Base-by-base conservation (phyloP, 805 yeast genomes). In the Ogataea allantospora region DNA sequence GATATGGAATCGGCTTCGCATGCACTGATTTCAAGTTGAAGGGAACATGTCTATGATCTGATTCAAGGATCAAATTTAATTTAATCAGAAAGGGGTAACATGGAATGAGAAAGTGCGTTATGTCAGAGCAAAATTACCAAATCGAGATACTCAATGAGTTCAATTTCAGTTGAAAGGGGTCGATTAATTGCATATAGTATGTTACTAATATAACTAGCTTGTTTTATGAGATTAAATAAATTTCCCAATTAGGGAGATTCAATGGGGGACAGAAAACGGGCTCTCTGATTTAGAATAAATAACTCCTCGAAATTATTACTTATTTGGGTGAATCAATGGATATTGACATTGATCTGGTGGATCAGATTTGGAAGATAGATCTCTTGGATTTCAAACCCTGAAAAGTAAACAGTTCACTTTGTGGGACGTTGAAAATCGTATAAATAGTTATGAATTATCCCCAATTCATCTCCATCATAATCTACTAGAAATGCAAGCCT, bases 401-500 rank as follows among this genome's bases (percentile, higher is more conserved):
- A 13, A 33, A 25, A 13, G 25, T 27, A 12, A 33, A 33, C 26
- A 27, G 4, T 27, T 27, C 15, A 12, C 3, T 15, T 27, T 16
- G 29, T 13, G 29, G 18, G 7, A 17, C 29, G 9, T 26, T 26
- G 29, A 9, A 7, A 12, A 7, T 26, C n/a, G 29, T 26, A 23
- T 26, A 19, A 32, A 23, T 25, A 13, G n/a, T n/a, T 11, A 7
- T 12, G 4, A 5, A 10, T 14, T 12, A 12, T 11, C 22, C 38
- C 33, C 12, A 27, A 14, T 17, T 8, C 8, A n/a, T 12, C 13
- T 13, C 17, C 30, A 19, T 14, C 13, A 6, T 8, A 19, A 19
- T 19, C 21, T 7, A 19, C 30, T 33, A 18, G 26, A 26, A 28
- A 38, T 38, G 42, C 33, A 38, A 38, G 24, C 50, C 23, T 26